Evolutionary conservation across 1,139 yeast genomes (phyloP).

Genomic region (Magnusiomyces fungicola): DNA sequence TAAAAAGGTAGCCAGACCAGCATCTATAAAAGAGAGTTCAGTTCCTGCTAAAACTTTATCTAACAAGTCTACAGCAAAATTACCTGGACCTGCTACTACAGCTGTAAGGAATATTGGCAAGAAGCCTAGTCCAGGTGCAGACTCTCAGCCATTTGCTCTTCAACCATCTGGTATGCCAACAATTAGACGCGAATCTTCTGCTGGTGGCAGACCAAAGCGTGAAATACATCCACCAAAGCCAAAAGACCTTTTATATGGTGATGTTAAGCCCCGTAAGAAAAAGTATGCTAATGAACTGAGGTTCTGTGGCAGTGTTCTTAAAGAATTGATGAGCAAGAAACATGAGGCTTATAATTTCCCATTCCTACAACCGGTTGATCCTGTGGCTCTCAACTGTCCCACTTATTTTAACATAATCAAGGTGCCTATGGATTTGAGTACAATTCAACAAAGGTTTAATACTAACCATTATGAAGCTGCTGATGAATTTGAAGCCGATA

Average conservation of each 20-base stretch:
- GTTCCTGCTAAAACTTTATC: not conserved
- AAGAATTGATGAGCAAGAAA: slow-evolving; percentile 76
- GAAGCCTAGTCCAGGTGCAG: slow-evolving; percentile 21
- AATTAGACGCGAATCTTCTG: slow-evolving; percentile 57
- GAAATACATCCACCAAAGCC: slow-evolving; percentile 96
- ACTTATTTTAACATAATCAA: slow-evolving; percentile 78
- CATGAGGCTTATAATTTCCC: slow-evolving; percentile 83
- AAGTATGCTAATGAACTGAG: slow-evolving; percentile 85
- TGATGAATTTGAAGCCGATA: slow-evolving; percentile 78
- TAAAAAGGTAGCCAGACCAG: not conserved
- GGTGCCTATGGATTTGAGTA: slow-evolving; percentile 92
- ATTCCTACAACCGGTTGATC: slow-evolving; percentile 89
- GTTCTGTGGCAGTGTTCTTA: slow-evolving; percentile 74
- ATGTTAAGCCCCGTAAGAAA: slow-evolving; percentile 79
- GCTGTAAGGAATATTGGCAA: slow-evolving; percentile 5
- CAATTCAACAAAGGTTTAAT: slow-evolving; percentile 69
- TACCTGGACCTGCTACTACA: too few relatives aligned
- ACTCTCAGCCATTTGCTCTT: slow-evolving; percentile 29
- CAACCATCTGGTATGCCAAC: slow-evolving; percentile 45
- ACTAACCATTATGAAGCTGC: slow-evolving; percentile 86
- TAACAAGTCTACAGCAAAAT: slow-evolving; percentile 9
- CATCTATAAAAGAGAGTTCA: not conserved
- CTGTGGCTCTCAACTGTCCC: slow-evolving; percentile 89
- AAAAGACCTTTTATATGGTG: slow-evolving; percentile 80
- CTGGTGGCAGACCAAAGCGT: slow-evolving; percentile 77